A percentile compares a stretch with the other conserved stretches of the same genome.
Evolutionary conservation across 371 early-diverging fungal genomes (phyloP).

Genomic region (Mortierella sp.): DNA sequence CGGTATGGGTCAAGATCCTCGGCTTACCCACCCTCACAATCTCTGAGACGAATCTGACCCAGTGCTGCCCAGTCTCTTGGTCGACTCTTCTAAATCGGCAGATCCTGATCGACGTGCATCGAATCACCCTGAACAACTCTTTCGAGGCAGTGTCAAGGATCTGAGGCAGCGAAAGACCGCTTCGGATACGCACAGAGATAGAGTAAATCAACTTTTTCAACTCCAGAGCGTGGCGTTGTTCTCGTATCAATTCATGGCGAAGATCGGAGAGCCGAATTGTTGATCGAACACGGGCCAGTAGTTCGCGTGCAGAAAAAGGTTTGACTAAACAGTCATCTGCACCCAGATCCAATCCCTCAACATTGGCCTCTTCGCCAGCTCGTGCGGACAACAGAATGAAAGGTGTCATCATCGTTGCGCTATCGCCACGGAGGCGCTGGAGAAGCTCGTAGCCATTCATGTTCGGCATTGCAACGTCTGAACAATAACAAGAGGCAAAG

Average conservation of each 20-base stretch:
- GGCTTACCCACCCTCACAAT: constrained; percentile 35
- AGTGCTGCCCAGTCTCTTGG: constrained; percentile 52
- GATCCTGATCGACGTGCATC: constrained; percentile 45
- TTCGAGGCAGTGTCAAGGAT: constrained; percentile 43
- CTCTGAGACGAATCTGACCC: constrained; percentile 45
- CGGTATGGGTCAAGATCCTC: constrained; percentile 24
- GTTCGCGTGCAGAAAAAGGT: constrained; percentile 61
- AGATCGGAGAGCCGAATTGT: constrained; percentile 55
- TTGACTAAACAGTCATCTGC: constrained; percentile 62
- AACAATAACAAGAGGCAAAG: not conserved
- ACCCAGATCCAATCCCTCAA: constrained; percentile 59
- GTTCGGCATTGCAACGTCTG: constrained; percentile 64
- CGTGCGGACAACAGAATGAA: constrained; percentile 62
- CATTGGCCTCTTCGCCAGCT: constrained; percentile 59
- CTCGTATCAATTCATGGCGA: constrained; percentile 52
- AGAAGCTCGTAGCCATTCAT: constrained; percentile 61
- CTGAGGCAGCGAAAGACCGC: constrained; percentile 44
- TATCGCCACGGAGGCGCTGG: constrained; percentile 44
- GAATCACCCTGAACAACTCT: constrained; percentile 50
- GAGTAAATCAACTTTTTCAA: constrained; percentile 55
- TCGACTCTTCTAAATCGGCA: constrained; percentile 59
- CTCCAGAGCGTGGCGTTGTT: constrained; percentile 51
- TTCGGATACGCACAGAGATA: constrained; percentile 51
- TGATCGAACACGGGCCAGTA: constrained; percentile 59
- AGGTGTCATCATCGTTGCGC: constrained; percentile 53